Conservation (phyloP, 129 eudicot genomes). For the Rutidosis leptorrhynchoides region DNA sequence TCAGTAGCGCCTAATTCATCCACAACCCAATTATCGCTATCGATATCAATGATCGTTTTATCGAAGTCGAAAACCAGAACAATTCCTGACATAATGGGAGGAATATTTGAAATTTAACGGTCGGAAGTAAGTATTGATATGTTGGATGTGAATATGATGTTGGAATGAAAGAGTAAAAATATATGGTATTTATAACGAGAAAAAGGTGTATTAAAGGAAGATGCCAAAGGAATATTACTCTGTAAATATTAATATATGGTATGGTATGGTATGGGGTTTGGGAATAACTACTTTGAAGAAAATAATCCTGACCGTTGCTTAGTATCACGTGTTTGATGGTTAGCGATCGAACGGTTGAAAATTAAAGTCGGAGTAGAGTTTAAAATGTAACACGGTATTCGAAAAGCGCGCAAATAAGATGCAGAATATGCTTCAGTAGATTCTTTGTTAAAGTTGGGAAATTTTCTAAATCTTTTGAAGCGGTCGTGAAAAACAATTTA, state of each 20-base stretch:
- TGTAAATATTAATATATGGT: not conserved
- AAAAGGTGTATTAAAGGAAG: not conserved
- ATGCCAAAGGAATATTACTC: conserved; percentile 61
- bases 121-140: conserved; percentile 10
- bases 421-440: conserved; percentile 31
- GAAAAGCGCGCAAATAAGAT: conserved; percentile 40
- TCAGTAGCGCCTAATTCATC: conserved; percentile 48
- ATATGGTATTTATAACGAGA: conserved; percentile 23
- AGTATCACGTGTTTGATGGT: not conserved
- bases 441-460: conserved; percentile 1
- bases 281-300: not conserved
- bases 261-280: not conserved
- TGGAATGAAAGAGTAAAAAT: not conserved
- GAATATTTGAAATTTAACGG: not conserved
- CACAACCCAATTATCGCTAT: conserved; percentile 81
- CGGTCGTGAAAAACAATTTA: too few species aligned
- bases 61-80: conserved; percentile 80
- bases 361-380: not conserved
- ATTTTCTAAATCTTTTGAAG: too few species aligned
- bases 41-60: conserved; percentile 72
- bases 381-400: not conserved
- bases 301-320: conserved; percentile 26
- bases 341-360: conserved; percentile 21
- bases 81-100: conserved; percentile 45
- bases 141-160: not conserved